Conservation (phyloP, 345 rosid genomes). For the Citrus trifoliata region DNA sequence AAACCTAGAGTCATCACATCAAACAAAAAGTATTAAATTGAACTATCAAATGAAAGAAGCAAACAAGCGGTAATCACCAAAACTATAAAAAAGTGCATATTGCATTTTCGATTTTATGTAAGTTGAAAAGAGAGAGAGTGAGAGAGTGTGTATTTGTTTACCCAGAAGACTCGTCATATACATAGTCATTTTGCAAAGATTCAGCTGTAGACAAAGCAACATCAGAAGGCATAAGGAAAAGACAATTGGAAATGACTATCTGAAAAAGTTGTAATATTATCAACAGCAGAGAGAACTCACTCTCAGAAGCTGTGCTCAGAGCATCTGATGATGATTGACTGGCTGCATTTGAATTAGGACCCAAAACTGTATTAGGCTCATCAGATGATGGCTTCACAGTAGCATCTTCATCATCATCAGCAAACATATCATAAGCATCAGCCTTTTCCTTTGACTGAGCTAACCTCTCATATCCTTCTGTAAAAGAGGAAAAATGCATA, state of each 20-base stretch:
- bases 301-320: slow-evolving; percentile 22
- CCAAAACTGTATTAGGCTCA: slow-evolving; percentile 22
- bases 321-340: slow-evolving; percentile 31
- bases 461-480: slow-evolving; percentile 85
- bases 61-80: background rate
- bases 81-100: background rate
- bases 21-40: background rate
- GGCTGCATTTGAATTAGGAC: slow-evolving; percentile 25
- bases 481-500: slow-evolving; percentile 12
- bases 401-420: slow-evolving; percentile 60
- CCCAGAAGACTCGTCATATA: slow-evolving; percentile 92
- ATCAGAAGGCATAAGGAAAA: background rate
- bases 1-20: background rate
- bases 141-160: slow-evolving; percentile 18
- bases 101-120: background rate
- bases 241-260: slow-evolving; percentile 3
- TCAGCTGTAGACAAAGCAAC: slow-evolving; percentile 45
- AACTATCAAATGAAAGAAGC: background rate
- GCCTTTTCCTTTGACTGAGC: slow-evolving; percentile 51
- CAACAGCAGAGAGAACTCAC: slow-evolving; percentile 25
- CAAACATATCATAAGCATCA: slow-evolving; percentile 79
- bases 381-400: slow-evolving; percentile 33
- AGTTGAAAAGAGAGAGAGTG: background rate
- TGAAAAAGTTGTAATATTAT: background rate
- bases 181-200: slow-evolving; percentile 58